Percentiles rank a stretch among this genome's conserved stretches.
Conservation (phyloP, 208 protist species). For the Crithidia acanthocephali region DNA sequence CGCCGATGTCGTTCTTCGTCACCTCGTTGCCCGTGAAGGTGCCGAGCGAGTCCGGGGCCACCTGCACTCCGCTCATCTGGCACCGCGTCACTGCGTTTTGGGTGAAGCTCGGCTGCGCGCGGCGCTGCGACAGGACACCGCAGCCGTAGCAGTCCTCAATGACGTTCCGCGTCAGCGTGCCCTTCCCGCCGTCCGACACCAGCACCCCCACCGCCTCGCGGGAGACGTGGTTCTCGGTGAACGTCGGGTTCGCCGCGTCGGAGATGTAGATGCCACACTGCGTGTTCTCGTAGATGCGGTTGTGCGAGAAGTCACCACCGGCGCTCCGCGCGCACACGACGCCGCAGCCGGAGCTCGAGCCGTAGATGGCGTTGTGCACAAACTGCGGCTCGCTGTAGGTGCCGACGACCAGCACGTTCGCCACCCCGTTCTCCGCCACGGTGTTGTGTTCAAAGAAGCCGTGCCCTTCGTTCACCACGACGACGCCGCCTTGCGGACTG, state of each 20-base stretch:
- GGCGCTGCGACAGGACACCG: constrained; percentile 67
- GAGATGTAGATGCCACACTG: constrained; percentile 71
- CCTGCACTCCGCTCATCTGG: constrained; percentile 58
- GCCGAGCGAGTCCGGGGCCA: constrained; percentile 59
- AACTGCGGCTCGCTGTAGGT: constrained; percentile 61
- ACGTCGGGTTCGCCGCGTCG: constrained; percentile 46
- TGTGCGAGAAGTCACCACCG: constrained; percentile 55
- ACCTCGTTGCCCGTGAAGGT: constrained; percentile 62
- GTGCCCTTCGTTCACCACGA: constrained; percentile 61
- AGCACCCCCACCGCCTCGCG: constrained; percentile 75
- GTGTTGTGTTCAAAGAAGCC: constrained; percentile 78
- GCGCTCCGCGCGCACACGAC: constrained; percentile 52
- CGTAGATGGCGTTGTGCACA: constrained; percentile 52
- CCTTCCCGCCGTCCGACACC: constrained; percentile 63
- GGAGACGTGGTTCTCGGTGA: constrained; percentile 55
- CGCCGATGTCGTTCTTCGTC: constrained; percentile 72
- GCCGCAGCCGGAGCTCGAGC: constrained; percentile 59
- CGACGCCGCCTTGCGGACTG: constrained; percentile 66
- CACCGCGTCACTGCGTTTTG: constrained; percentile 57
- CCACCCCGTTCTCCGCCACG: constrained; percentile 66
- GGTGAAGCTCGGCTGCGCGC: constrained; percentile 60
- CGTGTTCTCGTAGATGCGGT: constrained; percentile 74
- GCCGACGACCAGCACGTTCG: constrained; percentile 73
- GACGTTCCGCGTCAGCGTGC: constrained; percentile 58
- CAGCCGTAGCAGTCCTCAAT: constrained; percentile 65